Base-by-base conservation (phyloP, 306 rosid genomes). In the Inga oerstediana region DNA sequence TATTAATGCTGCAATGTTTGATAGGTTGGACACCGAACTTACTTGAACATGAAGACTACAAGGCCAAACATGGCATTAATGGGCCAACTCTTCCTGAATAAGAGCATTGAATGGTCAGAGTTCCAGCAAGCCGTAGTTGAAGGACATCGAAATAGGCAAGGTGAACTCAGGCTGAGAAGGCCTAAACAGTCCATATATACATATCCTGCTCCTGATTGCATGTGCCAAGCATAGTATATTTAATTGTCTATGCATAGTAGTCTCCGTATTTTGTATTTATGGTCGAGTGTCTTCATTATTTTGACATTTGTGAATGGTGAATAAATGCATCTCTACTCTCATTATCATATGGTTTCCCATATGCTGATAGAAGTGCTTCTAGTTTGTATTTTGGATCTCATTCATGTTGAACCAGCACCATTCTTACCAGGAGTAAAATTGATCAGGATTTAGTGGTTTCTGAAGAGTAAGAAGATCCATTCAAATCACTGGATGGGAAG, bases 1-100 rank as follows among this genome's bases (percentile, higher is more conserved):
- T n/a, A 62, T 58, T 5, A 34, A 48, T 51, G 79, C 65, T 89
- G 49, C 79, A 64, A 34, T 89, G 73, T 64, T 65, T 78, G 77
- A 85, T 88, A 97, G 99, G 98, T 92, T 74, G 99, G 99, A 68
- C 99, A 97, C 85, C 87, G 99, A 43, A 97, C 98, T 43, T 97
- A 88, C 78, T 86, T 87, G 89, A 97, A 91, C 88, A 79, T 88
- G 88, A 97, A 97, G 90, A 97, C 98, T 8, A 86, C 94, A 64
- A 90, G 99, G 86, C 99, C 99, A 45, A 97, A 92, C 87, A 94
- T 97, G 99, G 89, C 89, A 74, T 82, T 97, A 30, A 72, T 94
- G 95, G 99, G 99, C 17, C 97, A 91, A 66, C 98, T 97, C 3
- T 94, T 97, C 93, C 88, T 92, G 82, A 97, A 97, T 67, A 97